Percentiles rank a stretch among this genome's conserved stretches.
Evolutionary conservation across 257 asterid species (phyloP).

Genomic region (Solanum arcanum): DNA sequence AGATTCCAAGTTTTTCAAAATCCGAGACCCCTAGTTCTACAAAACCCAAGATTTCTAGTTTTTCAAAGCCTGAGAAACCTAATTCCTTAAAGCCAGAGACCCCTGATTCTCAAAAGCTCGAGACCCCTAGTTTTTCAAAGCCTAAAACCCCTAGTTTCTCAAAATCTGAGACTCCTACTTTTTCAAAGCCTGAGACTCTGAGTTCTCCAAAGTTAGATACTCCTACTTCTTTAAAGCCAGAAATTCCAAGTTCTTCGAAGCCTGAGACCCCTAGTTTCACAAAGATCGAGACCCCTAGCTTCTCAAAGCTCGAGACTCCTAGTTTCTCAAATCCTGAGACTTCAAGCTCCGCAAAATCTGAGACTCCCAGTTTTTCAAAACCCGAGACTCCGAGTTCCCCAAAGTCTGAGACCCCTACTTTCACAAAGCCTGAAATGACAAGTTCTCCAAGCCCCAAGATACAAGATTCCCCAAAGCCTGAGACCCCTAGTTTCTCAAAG

Average conservation of each 20-base stretch:
- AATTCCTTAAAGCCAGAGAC: not conserved
- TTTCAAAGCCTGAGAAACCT: not conserved
- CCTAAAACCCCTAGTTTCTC: not conserved
- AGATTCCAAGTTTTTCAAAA: not conserved
- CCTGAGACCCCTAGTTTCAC: not conserved
- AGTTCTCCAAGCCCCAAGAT: no score
- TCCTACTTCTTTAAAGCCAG: not conserved
- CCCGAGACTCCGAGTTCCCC: rapidly evolving
- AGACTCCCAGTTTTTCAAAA: not conserved
- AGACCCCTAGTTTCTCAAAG: no score
- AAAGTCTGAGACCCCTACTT: no score
- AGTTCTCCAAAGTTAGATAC: not conserved
- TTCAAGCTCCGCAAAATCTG: not conserved
- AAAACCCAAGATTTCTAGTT: not conserved
- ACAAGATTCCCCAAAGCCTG: no score
- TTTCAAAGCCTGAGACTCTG: rapidly evolving
- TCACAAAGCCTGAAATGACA: no score
- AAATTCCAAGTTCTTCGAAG: not conserved
- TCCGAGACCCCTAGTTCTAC: not conserved
- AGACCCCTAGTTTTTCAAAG: not conserved
- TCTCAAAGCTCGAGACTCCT: not conserved
- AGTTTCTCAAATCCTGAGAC: not conserved
- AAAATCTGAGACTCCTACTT: not conserved
- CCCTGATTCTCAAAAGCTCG: not conserved
- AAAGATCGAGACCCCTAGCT: not conserved